Evolutionary conservation across 495 filamentous ascomycete species (phyloP), one percentile per base, ranked within the genome.

Genomic region (Tuber borchii): DNA sequence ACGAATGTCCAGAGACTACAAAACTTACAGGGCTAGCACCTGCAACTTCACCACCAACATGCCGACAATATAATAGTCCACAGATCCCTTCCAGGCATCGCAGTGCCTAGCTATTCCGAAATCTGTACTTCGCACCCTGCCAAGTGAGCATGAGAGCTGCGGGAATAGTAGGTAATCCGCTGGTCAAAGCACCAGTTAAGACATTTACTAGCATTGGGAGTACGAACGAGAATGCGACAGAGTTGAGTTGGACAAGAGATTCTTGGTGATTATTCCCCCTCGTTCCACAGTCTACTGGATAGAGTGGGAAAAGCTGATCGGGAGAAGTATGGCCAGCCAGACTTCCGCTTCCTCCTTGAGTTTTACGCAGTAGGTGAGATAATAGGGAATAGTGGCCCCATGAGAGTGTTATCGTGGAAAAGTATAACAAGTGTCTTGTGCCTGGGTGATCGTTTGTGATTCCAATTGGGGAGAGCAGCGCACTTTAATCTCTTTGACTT

Each of bases 11-110:
- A 34, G 44, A 6, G 71, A 42, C 44, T 87, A 88, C 82, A 81
- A 82, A 72, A 88, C 87, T 78, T 16, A 73, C 71, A 61, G 40
- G 4, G 84, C 86, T 69, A 84, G 84, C 14, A 84, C 84, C 69
- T 91, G 90, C 84, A 86, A 90, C 83, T 84, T 90, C 70, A 91
- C 85, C 84, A 88, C 84, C 88, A 92, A 84, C 91, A 88, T 83
- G 88, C 80, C 77, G 90, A 92, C 86, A 91, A 92, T 87, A 87
- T 81, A 69, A 89, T 90, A 80, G 86, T 91, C 65, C 86, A 90
- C 77, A 83, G 81, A 20, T 91, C 89, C 85, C 86, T 83, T 9
- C 81, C 88, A 5, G 90, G 90, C 61, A 83, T 91, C 79, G 85
- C 83, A 4, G 85, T 92, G 73, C 84, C 87, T 82, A 85, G 91